phyloP scores from a whole-genome alignment of 257 asterid species.

The Capsicum pubescens region DNA sequence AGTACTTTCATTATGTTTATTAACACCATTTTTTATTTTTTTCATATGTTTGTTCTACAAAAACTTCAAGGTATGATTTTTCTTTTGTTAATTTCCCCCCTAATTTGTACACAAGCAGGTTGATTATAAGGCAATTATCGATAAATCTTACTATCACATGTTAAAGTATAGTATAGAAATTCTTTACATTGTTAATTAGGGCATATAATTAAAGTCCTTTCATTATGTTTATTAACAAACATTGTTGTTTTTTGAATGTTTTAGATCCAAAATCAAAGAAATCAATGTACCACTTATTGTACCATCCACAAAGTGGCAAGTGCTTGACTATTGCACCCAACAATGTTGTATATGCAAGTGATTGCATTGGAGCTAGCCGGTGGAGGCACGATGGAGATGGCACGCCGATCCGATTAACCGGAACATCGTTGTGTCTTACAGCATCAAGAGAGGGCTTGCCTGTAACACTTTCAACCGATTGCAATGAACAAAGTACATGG shows the following conservation, averaged over 20 bases:
- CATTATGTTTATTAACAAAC: no score
- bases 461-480: conserved; percentile 44
- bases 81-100: no score
- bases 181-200: no score
- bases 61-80: conserved; percentile 56
- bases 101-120: no score
- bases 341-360: conserved; percentile 21
- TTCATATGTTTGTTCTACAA: conserved; percentile 39
- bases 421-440: conserved; percentile 42
- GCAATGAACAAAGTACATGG: conserved; percentile 52
- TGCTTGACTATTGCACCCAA: conserved; percentile 7
- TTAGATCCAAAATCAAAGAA: conserved; percentile 46
- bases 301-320: conserved; percentile 67
- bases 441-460: conserved; percentile 46
- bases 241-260: no score
- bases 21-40: no score
- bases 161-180: no score
- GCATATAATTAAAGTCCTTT: no score
- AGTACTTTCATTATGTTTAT: no score
- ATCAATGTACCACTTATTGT: conserved; percentile 44
- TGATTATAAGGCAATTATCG: no score
- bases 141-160: no score
- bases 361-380: conserved; percentile 43
- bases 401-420: conserved; percentile 45
- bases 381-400: conserved; percentile 50